Base-by-base conservation (phyloP, 257 asterid genomes). In the Gardenia jasminoides region DNA sequence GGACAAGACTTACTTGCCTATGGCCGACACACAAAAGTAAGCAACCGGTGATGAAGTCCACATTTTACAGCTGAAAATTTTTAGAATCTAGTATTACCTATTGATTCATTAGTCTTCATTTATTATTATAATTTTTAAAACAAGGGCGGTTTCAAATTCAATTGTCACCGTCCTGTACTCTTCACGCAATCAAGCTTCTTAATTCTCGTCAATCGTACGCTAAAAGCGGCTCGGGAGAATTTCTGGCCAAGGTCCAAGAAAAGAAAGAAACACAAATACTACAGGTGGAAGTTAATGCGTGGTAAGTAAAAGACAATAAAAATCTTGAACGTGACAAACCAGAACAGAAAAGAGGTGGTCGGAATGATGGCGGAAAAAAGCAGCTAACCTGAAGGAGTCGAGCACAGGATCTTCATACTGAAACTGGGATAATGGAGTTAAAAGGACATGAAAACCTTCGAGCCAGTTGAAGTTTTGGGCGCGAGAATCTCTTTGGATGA, bases 371-470 rank as follows among this genome's bases (percentile, higher is more conserved):
- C 12, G 22, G 6, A 24, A 67, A 41, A 54, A 50, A 15, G 4
- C 67, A 74, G 11, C 64, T 65, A 31, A 92, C 97, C 97, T 91
- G 97, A 91, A 90, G 48, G 89, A 82, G 62, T 91, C 88, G 28
- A 89, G 89, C 71, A 68, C 26, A 15, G 87, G 86, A 81, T 92
- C 91, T 77, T 88, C 74, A 47, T 70, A 87, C 0, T 77, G 79
- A 74, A 75, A 70, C 59, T 77, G 62, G 0, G 93, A 64, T 1
- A 83, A 39, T 70, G 86, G 85, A 36, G 17, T 13, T n/a, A 91
- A 76, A 6, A 89, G 87, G 62, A 84, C 87, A 59, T 91, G 89
- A n/a, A 94, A 76, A 64, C 98, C 99, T 85, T 94, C 99, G 78
- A 94, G 77, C 97, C 96, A 91, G 81, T 90, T 92, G 10, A 79